Evolutionary conservation across 805 yeast species (phyloP), one percentile per base, ranked within the genome.

Genomic region (Saccharomyces mikatae): DNA sequence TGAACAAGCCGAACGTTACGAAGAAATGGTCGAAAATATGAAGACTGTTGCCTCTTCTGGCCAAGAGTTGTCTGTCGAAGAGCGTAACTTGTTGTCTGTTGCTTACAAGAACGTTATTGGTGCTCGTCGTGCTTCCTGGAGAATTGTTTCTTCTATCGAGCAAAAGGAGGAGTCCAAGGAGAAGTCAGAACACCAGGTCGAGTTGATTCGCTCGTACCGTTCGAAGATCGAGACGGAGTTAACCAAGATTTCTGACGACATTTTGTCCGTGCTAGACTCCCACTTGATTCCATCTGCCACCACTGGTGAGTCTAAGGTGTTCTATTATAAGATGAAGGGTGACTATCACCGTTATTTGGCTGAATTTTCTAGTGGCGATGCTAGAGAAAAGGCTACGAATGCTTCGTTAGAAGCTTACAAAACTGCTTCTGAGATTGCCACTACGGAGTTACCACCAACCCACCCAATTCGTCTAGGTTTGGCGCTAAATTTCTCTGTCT

Each of bases 1-100:
- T 70, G 98, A 92, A 78, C 97, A 92, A 80, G 97, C 98, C 70
- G 99, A 94, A 80, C 95, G 98, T 78, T 94, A 91, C 74, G 98
- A 94, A 79, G 98, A 92, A 79, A 90, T 89, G 97, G 98, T 92
- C 67, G 96, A 89, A 75, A 89, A 89, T 80, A 92, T 92, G 97
- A 91, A 92, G 76, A 86, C 89, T 53, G 98, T 94, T 69, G 98
- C 97, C 65, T 86, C 96, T 47, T 83, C 96, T 47, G 97, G 96
- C 59, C 91, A 88, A 76, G 98, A 92, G 74, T 79, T 94, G 64
- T 86, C 95, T 51, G 96, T 94, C 63, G 99, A 94, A 78, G 99
- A 94, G 79, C 91, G 99, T 76, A 94, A 94, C 77, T 80, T 92
- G 64, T 82, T 92, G 67, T 89, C 97, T 32, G 98, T 94, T 66